Conservation (phyloP, 352 stramenopile genomes). For the Pelagophyceae sp. region DNA sequence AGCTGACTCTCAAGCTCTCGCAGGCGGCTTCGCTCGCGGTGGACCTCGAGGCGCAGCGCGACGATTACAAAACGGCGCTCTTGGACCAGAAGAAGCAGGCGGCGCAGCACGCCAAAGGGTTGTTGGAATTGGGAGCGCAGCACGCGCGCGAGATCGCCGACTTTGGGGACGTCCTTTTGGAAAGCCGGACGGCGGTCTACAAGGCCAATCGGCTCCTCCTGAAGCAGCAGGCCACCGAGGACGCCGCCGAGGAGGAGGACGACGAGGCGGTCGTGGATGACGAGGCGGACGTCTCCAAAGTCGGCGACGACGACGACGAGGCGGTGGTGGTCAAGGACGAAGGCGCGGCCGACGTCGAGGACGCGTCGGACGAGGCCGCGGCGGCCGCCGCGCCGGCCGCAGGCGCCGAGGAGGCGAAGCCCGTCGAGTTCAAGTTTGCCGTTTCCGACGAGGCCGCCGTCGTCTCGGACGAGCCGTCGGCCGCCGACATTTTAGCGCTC, state of each 20-base stretch:
- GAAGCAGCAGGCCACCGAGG: no score
- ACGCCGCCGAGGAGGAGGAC: constrained; percentile 42
- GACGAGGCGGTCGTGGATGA: constrained; percentile 19
- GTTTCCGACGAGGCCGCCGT: constrained; percentile 20
- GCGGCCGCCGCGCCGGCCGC: constrained; percentile 22
- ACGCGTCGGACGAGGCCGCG: constrained; percentile 39
- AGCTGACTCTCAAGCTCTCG: constrained; percentile 36
- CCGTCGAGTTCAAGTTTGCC: no score
- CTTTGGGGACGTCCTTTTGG: neutral
- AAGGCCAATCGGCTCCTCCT: no score
- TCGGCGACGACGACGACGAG: no score
- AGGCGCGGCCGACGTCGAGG: constrained; percentile 45
- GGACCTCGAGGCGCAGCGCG: constrained; percentile 79
- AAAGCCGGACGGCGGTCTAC: no score
- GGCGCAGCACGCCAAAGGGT: constrained; percentile 59
- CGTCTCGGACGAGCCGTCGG: neutral
- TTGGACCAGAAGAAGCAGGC: constrained; percentile 79
- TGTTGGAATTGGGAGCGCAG: constrained; percentile 49
- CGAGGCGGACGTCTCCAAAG: neutral
- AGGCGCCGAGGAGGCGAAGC: constrained; percentile 22
- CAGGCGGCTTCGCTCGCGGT: constrained; percentile 43
- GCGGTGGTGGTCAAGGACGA: constrained; percentile 37
- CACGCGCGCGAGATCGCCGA: constrained; percentile 24
- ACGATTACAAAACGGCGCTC: constrained; percentile 80
- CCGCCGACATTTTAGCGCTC: constrained; percentile 36